Evolutionary conservation across 106 monocot species (phyloP).

Genomic region (Dactylorhiza incarnata): DNA sequence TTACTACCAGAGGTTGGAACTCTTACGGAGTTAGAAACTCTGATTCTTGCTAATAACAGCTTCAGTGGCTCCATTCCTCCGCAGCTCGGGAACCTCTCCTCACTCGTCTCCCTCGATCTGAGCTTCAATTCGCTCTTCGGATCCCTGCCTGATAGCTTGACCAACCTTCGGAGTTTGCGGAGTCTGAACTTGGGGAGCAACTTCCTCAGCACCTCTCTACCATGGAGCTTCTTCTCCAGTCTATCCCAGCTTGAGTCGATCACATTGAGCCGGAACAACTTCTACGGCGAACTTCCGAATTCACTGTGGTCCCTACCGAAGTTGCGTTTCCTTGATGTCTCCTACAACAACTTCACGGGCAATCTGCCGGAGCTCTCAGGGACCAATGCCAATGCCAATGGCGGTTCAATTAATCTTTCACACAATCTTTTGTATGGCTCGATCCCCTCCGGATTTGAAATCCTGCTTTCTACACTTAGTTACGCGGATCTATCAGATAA

Average conservation of each 20-base stretch:
- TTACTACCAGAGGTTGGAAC: constrained; percentile 11
- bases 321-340: constrained; percentile 24
- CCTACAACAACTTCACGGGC: constrained; percentile 35
- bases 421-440: constrained; percentile 49
- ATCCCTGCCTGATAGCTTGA: constrained; percentile 9
- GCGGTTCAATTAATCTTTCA: constrained; percentile 41
- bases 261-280: constrained; percentile 21
- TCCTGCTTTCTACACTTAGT: constrained; percentile 18
- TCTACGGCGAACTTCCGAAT: constrained; percentile 25
- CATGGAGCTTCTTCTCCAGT: neutral
- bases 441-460: constrained; percentile 20
- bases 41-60: constrained; percentile 30
- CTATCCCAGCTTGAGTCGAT: constrained; percentile 7
- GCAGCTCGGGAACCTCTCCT: constrained; percentile 16
- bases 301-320: constrained; percentile 19
- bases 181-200: constrained; percentile 6
- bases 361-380: constrained; percentile 20
- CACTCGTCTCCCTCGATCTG: constrained; percentile 26
- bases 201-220: neutral
- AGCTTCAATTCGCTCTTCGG: constrained; percentile 26
- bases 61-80: constrained; percentile 27
- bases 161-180: neutral
- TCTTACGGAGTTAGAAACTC: constrained; percentile 4
- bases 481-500: constrained; percentile 50
- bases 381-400: constrained; percentile 12